phyloP scores from a whole-genome alignment of 306 rosid genomes.

The Biancaea sappan region DNA sequence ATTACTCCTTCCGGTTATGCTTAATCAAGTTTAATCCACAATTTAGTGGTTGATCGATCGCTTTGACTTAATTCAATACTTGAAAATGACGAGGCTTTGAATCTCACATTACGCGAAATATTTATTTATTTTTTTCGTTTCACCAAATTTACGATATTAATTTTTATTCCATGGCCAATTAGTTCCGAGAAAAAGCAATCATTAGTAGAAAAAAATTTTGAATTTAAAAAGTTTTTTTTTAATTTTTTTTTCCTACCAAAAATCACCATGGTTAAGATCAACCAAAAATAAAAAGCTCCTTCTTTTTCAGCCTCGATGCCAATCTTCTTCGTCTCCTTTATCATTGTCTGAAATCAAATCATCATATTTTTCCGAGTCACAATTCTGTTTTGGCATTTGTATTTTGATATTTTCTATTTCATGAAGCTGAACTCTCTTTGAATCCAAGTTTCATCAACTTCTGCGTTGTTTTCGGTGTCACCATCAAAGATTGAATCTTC shows the following conservation, averaged over 20 bases:
- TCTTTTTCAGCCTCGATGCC: neutral
- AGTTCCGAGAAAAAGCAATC: conserved; percentile 32
- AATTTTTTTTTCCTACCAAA: too few relatives aligned
- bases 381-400: conserved; percentile 30
- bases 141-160: neutral
- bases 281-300: conserved; percentile 12
- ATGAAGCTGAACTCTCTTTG: conserved; percentile 63
- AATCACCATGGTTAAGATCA: conserved; percentile 32
- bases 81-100: conserved; percentile 27
- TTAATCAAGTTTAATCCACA: too few relatives aligned
- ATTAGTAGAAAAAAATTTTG: conserved; percentile 18
- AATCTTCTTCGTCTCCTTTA: neutral
- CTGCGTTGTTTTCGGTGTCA: conserved; percentile 51
- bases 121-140: conserved; percentile 14
- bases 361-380: conserved; percentile 28
- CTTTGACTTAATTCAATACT: neutral
- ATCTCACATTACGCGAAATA: neutral
- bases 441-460: conserved; percentile 65
- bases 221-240: too few relatives aligned
- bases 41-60: neutral
- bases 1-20: too few relatives aligned
- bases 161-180: conserved; percentile 4
- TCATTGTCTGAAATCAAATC: neutral
- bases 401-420: neutral
- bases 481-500: conserved; percentile 31